These are phyloP conservation scores for Lentinula aciculospora DNA, from an alignment of 768 basidiomycete species.

Conservation along the genomic window DNA sequence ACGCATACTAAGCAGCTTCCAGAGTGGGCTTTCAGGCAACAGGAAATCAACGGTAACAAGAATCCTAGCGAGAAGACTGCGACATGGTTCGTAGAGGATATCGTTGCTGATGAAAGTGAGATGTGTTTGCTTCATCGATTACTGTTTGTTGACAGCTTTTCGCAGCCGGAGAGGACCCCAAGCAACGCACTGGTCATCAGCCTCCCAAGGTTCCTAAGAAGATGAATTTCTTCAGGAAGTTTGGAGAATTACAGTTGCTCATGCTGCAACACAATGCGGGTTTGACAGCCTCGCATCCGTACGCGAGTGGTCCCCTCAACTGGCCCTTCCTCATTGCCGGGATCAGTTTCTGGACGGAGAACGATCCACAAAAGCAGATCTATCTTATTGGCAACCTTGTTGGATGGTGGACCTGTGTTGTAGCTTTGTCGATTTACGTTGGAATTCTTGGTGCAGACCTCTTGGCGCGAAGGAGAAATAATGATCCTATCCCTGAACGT, in stretches of 20 bases:
- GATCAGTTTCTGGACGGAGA: conserved; percentile 98
- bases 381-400: conserved; percentile 93
- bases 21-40: conserved; percentile 96
- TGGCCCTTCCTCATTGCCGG: conserved; percentile 97
- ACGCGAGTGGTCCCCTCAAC: conserved; percentile 92
- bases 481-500: conserved; percentile 87
- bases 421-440: conserved; percentile 81
- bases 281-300: conserved; percentile 94
- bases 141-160: conserved; percentile 6
- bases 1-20: conserved; percentile 82
- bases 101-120: conserved; percentile 71
- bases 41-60: conserved; percentile 98
- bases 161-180: conserved; percentile 49
- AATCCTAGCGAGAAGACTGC: conserved; percentile 76
- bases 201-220: conserved; percentile 67
- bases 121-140: conserved; percentile 3
- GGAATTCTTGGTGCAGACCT: conserved; percentile 90
- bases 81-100: conserved; percentile 85
- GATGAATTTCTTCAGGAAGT: conserved; percentile 93
- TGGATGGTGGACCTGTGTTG: conserved; percentile 92
- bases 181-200: conserved; percentile 43
- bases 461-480: conserved; percentile 77
- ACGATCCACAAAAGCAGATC: conserved; percentile 81
- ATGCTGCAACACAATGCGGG: conserved; percentile 99
- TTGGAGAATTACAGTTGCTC: conserved; percentile 84